Conservation (phyloP, 2,329 filamentous ascomycete species). For the Aciculosporium take region DNA sequence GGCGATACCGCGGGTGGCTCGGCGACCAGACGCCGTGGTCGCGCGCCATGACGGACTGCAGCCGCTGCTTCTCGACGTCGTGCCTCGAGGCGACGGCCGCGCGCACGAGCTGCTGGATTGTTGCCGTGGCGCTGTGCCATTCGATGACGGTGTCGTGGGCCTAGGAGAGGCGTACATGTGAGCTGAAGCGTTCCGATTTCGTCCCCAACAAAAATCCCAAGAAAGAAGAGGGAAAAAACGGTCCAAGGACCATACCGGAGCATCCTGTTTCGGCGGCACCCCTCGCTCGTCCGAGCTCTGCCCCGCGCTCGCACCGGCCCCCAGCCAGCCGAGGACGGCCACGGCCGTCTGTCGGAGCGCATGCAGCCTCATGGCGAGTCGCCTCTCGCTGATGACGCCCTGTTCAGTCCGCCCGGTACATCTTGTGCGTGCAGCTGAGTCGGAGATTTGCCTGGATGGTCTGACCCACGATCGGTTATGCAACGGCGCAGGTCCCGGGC, state of each 20-base stretch:
- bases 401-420: too few relatives aligned
- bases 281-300: neutral
- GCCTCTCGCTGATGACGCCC: too few relatives aligned
- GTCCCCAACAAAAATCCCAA: neutral
- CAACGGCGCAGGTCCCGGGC: too few relatives aligned
- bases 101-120: conserved; percentile 12
- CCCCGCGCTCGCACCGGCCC: neutral
- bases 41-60: conserved; percentile 17
- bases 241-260: neutral
- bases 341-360: neutral
- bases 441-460: too few relatives aligned
- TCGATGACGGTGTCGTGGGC: conserved; percentile 8
- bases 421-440: too few relatives aligned
- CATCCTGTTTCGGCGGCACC: neutral
- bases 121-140: conserved; percentile 14
- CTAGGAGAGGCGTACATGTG: neutral
- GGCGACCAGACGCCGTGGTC: conserved; percentile 18
- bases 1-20: conserved; percentile 24
- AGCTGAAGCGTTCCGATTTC: neutral
- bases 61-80: conserved; percentile 15
- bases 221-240: neutral
- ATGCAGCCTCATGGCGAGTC: neutral
- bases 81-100: conserved; percentile 14
- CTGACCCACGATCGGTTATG: too few relatives aligned
- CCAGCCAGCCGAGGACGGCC: neutral